Percentiles rank a stretch among this genome's conserved stretches.
Evolutionary conservation across 176 grass and related monocot genomes (phyloP).

Genomic region (Saccharum officinarum): DNA sequence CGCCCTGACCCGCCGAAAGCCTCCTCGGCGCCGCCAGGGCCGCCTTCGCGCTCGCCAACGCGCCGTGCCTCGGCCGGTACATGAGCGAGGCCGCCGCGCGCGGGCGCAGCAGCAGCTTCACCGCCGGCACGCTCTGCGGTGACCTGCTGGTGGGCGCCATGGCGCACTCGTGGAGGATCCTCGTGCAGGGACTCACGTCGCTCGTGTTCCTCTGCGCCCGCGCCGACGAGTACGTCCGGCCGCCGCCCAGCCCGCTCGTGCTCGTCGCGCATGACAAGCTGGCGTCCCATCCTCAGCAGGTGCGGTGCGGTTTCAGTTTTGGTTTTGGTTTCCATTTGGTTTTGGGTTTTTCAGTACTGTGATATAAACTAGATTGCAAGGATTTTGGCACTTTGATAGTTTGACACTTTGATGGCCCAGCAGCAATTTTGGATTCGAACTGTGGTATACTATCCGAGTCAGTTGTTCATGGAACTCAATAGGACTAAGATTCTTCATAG

Average conservation of each 20-base stretch:
- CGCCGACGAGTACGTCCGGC: constrained; percentile 47
- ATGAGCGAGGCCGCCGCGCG: constrained; percentile 18
- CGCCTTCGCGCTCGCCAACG: constrained; percentile 17
- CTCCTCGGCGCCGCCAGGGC: background rate
- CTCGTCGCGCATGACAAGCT: constrained; percentile 35
- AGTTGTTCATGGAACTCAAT: too few relatives aligned
- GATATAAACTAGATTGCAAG: too few relatives aligned
- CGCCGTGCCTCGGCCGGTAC: constrained; percentile 11
- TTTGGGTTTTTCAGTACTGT: too few relatives aligned
- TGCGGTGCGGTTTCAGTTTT: too few relatives aligned
- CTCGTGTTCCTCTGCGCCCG: constrained; percentile 27
- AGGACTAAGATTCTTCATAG: too few relatives aligned
- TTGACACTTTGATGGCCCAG: too few relatives aligned
- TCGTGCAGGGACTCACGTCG: constrained; percentile 51
- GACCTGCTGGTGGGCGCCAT: constrained; percentile 30
- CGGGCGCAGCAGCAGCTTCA: constrained; percentile 15
- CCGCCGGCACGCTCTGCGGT: background rate
- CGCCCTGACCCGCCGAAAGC: constrained; percentile 14
- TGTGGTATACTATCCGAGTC: too few relatives aligned
- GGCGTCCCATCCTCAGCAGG: constrained; percentile 56
- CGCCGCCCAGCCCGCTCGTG: constrained; percentile 48
- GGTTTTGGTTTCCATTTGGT: too few relatives aligned
- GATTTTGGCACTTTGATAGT: too few relatives aligned
- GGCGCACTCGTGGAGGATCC: constrained; percentile 51
- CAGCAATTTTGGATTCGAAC: too few relatives aligned